Evolutionary conservation across 192 early-diverging fungal species (phyloP), one percentile per base, ranked within the genome.

Genomic region (Coemansia sp.): DNA sequence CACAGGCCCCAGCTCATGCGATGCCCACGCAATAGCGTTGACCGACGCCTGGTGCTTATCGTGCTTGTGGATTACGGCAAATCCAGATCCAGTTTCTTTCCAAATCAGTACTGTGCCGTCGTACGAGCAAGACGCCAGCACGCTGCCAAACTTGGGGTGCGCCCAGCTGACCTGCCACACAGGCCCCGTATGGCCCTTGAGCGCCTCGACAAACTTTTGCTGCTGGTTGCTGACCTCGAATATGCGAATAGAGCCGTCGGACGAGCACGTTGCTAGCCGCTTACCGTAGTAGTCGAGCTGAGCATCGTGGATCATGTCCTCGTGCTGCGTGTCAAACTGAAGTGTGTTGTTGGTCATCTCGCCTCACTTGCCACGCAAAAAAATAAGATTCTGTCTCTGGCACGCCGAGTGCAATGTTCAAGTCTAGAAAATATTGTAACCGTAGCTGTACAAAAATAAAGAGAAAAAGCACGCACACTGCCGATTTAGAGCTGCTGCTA

Each of bases 81-180:
- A 80, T 10, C 72, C 65, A 1, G 73, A 65, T 14, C 73, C 92
- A 20, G 86, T 89, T 72, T 98, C 97, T 64, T 92, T 93, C 94
- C 95, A 99, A 59, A 99, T 91, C 66, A 94, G 85, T 37, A 98
- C 96, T 43, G 90, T 89, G n/a, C 89, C 86, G 68, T 99, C 97
- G 73, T 97, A 97, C 18, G 93, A 92, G 76, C 94, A 97, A 22
- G 94, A 96, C 14, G 97, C 97, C 19, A 99, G 82, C 45, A 99
- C 89, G 67, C 83, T 90, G 52, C 96, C 96, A 82, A 92, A 99
- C 75, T 96, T 96, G 43, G 97, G 97, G 69, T 99, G 97, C 13
- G 96, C 95, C 97, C 97, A 99, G 16, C 94, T 84, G 20, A 99
- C 91, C 71, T 96, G 95, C 97, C 97, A 99, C n/a, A 99, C 96